Percentiles rank a stretch among this genome's conserved stretches.
Conservation (phyloP, 805 yeast genomes). For the Ogataea glucozyma region DNA sequence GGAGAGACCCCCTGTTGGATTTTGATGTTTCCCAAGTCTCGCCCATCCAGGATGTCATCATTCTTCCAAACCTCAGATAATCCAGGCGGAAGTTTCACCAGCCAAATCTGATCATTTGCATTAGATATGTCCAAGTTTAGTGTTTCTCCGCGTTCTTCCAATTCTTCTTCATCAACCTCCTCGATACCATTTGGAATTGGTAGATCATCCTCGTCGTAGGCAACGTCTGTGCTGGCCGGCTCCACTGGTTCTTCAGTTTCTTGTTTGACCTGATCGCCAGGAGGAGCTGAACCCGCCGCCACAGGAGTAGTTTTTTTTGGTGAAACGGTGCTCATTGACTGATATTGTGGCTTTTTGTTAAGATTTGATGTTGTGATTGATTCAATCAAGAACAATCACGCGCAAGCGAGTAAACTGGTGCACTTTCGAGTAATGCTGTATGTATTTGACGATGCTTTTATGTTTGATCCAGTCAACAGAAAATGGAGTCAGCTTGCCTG, state of each 20-base stretch:
- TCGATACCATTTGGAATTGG: constrained; percentile 39
- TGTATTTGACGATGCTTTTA: too few relatives aligned
- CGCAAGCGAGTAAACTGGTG: too few relatives aligned
- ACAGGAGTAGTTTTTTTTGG: constrained; percentile 1
- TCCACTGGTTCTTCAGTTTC: constrained; percentile 16
- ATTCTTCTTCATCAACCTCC: constrained; percentile 36
- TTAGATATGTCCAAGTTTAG: constrained; percentile 71
- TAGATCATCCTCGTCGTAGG: constrained; percentile 34
- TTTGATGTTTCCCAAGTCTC: constrained; percentile 76
- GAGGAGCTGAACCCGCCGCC: constrained; percentile 1
- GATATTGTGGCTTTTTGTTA: not conserved
- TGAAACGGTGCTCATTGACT: constrained; percentile 16
- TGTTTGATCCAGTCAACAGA: too few relatives aligned
- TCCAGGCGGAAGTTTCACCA: constrained; percentile 86
- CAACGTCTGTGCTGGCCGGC: constrained; percentile 18
- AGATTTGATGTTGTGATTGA: constrained; percentile 3
- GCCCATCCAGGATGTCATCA: constrained; percentile 62
- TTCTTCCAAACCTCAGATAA: constrained; percentile 80
- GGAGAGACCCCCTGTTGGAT: constrained; percentile 50
- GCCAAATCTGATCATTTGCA: constrained; percentile 80
- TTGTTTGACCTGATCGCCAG: too few relatives aligned
- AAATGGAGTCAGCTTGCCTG: too few relatives aligned
- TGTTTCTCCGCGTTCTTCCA: constrained; percentile 56
- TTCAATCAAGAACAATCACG: constrained; percentile 9
- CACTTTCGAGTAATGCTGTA: too few relatives aligned